phyloP scores from a whole-genome alignment of 1,284 basidiomycete species.

The Pseudozyma pruni region DNA sequence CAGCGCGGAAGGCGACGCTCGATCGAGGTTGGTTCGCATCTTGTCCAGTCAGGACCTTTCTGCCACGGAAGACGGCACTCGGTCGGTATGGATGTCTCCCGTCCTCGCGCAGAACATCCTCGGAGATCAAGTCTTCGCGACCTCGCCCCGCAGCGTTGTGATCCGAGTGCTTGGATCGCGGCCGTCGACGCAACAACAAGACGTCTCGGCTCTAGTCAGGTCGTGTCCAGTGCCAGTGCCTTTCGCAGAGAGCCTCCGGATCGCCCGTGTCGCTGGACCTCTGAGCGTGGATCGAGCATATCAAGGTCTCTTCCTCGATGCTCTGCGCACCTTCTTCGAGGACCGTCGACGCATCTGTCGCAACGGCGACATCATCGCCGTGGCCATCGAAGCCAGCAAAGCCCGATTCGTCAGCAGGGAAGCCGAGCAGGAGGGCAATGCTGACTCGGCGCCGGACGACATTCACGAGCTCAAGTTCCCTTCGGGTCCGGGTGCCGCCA shows the following conservation, averaged over 20 bases:
- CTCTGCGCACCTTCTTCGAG: constrained; percentile 78
- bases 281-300: constrained; percentile 79
- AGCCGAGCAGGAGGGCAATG: constrained; percentile 35
- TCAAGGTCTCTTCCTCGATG: constrained; percentile 77
- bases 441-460: constrained; percentile 67
- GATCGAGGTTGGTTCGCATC: constrained; percentile 51
- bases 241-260: constrained; percentile 72
- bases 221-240: constrained; percentile 58
- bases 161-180: constrained; percentile 37
- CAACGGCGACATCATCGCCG: constrained; percentile 81
- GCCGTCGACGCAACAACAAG: constrained; percentile 14
- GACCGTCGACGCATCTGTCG: constrained; percentile 75
- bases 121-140: constrained; percentile 28
- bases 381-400: constrained; percentile 74
- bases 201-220: constrained; percentile 44
- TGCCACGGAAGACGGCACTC: not conserved
- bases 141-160: constrained; percentile 10
- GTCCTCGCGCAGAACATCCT: constrained; percentile 56
- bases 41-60: constrained; percentile 28
- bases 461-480: constrained; percentile 45
- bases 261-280: constrained; percentile 86
- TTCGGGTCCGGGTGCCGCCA: constrained; percentile 13
- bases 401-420: constrained; percentile 56
- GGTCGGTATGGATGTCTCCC: constrained; percentile 46
- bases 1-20: constrained; percentile 15